These are phyloP conservation scores for Aspergillus asperescens DNA, from an alignment of 495 filamentous ascomycete genomes.

Conservation along the genomic window DNA sequence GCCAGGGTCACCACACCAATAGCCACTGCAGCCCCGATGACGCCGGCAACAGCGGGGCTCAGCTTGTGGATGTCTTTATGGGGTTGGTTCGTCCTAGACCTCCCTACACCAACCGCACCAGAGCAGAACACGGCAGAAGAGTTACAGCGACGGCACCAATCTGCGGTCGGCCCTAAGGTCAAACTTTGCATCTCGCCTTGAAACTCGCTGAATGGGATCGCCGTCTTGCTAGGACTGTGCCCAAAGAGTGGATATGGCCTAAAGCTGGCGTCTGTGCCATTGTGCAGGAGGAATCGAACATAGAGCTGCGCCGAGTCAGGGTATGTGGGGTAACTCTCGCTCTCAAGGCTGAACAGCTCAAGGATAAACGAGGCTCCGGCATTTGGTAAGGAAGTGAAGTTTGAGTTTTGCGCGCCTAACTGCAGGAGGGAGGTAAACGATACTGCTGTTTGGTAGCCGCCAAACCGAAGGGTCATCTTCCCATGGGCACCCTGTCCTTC, in stretches of 20 bases:
- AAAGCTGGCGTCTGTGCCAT: slow-evolving; percentile 55
- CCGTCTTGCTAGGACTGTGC: slow-evolving; percentile 40
- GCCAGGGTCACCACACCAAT: slow-evolving; percentile 30
- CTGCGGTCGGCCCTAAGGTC: slow-evolving; percentile 50
- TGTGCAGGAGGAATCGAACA: slow-evolving; percentile 73
- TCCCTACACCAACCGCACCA: slow-evolving; percentile 21
- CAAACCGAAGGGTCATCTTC: slow-evolving; percentile 63
- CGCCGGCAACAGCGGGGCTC: slow-evolving; percentile 47
- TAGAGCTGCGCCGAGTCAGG: slow-evolving; percentile 54
- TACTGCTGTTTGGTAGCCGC: slow-evolving; percentile 64
- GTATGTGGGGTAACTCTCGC: slow-evolving; percentile 37
- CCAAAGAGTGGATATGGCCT: slow-evolving; percentile 64
- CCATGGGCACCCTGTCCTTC: slow-evolving; percentile 31
- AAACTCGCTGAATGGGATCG: slow-evolving; percentile 62
- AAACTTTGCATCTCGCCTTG: slow-evolving; percentile 52
- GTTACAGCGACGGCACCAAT: slow-evolving; percentile 70
- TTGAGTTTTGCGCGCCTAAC: slow-evolving; percentile 46
- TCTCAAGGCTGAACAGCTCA: slow-evolving; percentile 65
- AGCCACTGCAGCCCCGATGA: slow-evolving; percentile 47
- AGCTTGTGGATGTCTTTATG: slow-evolving; percentile 17
- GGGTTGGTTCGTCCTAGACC: not conserved
- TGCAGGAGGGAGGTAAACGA: slow-evolving; percentile 68
- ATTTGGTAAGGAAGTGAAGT: slow-evolving; percentile 66
- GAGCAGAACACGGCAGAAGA: slow-evolving; percentile 57
- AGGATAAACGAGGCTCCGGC: slow-evolving; percentile 66